Evolutionary conservation across 768 basidiomycete species (phyloP).

Genomic region (Mycena filopes): DNA sequence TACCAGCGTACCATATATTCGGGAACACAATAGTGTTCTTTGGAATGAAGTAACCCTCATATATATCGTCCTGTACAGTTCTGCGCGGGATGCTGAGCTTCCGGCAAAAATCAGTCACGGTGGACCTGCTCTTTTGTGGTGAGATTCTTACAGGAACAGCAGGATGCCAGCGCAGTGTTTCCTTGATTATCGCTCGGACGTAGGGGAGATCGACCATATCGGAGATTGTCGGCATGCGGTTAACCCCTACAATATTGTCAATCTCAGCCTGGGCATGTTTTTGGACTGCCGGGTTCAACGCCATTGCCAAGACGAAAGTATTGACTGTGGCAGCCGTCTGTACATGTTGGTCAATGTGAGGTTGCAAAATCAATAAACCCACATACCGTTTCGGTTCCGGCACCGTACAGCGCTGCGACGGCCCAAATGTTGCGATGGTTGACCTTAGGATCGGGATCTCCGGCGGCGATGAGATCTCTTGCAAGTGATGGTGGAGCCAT

Average conservation of each 20-base stretch:
- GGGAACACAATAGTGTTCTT: background rate
- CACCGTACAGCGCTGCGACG: background rate
- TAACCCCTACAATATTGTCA: constrained; percentile 30
- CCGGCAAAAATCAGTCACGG: background rate
- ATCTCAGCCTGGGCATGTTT: constrained; percentile 32
- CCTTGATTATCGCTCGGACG: constrained; percentile 30
- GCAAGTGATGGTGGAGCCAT: constrained; percentile 30
- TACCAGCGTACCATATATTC: background rate
- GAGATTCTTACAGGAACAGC: constrained; percentile 35
- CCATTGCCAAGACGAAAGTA: constrained; percentile 34
- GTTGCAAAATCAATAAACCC: background rate
- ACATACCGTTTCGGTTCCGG: constrained; percentile 1
- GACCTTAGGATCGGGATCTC: background rate
- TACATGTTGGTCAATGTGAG: background rate
- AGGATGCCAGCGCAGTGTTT: constrained; percentile 33
- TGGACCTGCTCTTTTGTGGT: background rate
- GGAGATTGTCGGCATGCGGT: constrained; percentile 5
- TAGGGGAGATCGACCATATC: constrained; percentile 29
- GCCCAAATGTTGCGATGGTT: background rate
- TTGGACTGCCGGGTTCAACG: constrained; percentile 31
- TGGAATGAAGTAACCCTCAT: background rate
- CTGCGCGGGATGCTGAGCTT: background rate
- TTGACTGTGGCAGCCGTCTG: constrained; percentile 26
- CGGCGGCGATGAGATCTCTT: background rate
- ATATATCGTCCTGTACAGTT: background rate